Conservation (phyloP, 179 eudicot species). For the Pouteria campechiana region DNA sequence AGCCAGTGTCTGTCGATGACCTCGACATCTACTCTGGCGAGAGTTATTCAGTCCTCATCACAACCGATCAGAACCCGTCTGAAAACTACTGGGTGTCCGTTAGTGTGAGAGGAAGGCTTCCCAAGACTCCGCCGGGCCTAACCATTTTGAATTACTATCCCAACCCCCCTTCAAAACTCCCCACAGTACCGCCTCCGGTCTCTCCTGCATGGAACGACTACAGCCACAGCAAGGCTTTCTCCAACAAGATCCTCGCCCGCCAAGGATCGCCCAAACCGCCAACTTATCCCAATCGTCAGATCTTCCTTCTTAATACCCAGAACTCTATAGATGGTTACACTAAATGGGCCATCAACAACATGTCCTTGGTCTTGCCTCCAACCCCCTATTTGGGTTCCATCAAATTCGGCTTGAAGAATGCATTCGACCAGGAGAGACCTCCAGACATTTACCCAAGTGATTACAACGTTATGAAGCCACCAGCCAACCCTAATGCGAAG, state of each 20-base stretch:
- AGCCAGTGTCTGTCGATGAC: constrained; percentile 45
- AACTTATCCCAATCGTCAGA: constrained; percentile 16
- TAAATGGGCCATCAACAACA: constrained; percentile 76
- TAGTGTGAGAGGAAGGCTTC: constrained; percentile 59
- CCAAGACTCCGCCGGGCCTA: constrained; percentile 61
- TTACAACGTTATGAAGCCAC: constrained; percentile 37
- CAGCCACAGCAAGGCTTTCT: constrained; percentile 50
- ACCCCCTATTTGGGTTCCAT: constrained; percentile 72
- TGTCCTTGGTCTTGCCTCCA: constrained; percentile 49
- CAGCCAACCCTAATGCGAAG: constrained; percentile 41
- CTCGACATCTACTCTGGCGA: constrained; percentile 90
- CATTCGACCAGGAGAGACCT: constrained; percentile 24
- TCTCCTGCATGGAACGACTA: constrained; percentile 62
- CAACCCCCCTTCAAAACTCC: constrained; percentile 25
- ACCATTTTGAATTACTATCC: constrained; percentile 45
- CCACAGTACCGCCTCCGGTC: constrained; percentile 37
- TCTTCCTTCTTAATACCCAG: constrained; percentile 65
- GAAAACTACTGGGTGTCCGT: constrained; percentile 63
- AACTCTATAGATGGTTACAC: constrained; percentile 37
- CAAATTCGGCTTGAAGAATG: constrained; percentile 17
- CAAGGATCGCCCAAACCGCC: constrained; percentile 53
- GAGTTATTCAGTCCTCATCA: constrained; percentile 66
- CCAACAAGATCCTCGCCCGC: constrained; percentile 31
- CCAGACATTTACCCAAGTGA: constrained; percentile 26
- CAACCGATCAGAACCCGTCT: constrained; percentile 44